These are phyloP conservation scores for Vitis riparia DNA, from an alignment of 164 flowering plant genomes.

Conservation along the genomic window DNA sequence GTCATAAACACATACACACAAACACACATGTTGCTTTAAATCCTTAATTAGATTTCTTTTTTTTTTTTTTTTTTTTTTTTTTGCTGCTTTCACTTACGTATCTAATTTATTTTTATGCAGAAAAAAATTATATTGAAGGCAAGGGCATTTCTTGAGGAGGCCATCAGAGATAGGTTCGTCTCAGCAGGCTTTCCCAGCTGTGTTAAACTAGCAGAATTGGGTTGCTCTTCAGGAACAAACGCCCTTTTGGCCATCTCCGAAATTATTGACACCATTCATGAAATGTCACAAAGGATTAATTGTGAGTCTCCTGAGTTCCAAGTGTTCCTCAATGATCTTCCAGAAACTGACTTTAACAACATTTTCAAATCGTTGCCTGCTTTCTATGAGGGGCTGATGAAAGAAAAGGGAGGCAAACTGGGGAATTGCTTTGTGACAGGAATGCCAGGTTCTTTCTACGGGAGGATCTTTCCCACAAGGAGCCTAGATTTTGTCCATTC, in stretches of 20 bases:
- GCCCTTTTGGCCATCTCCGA: conserved; percentile 7
- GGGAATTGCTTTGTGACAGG: background rate
- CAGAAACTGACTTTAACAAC: conserved; percentile 5
- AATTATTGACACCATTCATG: conserved; percentile 4
- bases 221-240: conserved; percentile 13
- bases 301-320: conserved; percentile 8
- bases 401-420: background rate
- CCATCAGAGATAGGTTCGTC: background rate
- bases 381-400: background rate
- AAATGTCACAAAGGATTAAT: background rate
- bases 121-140: conserved; percentile 4
- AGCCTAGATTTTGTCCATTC: conserved; percentile 7
- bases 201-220: conserved; percentile 7
- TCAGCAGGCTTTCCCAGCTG: no score
- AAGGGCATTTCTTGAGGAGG: conserved; percentile 1
- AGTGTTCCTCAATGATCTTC: conserved; percentile 7
- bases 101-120: background rate
- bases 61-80: background rate
- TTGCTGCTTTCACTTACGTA: background rate
- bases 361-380: background rate
- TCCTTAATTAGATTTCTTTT: no score
- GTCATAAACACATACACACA: background rate
- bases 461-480: background rate
- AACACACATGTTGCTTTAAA: no score
- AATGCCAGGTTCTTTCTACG: conserved; percentile 5